Evolutionary conservation across 345 rosid genomes (phyloP).

Genomic region (Geranium brycei): DNA sequence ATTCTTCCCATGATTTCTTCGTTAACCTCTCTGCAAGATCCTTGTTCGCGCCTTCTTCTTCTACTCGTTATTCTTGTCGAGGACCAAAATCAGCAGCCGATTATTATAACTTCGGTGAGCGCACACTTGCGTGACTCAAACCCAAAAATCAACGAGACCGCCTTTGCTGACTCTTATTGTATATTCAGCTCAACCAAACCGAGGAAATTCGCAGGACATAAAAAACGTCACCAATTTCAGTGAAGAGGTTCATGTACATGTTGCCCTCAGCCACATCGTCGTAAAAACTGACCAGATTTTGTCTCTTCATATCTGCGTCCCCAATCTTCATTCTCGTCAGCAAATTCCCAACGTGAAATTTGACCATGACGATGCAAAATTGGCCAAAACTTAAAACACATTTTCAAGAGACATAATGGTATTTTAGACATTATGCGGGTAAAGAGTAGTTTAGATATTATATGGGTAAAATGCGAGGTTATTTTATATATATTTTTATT

Average conservation of each 20-base stretch:
- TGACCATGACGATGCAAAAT: no score
- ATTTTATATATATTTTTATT: no score
- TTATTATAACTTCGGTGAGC: slow-evolving; percentile 50
- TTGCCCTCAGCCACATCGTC: slow-evolving; percentile 53
- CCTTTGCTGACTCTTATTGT: slow-evolving; percentile 55
- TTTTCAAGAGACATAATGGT: no score
- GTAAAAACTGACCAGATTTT: slow-evolving; percentile 48
- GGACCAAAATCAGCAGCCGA: slow-evolving; percentile 55
- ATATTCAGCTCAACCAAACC: slow-evolving; percentile 36
- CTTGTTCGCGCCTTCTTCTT: slow-evolving; percentile 46
- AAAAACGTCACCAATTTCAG: slow-evolving; percentile 45
- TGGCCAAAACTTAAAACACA: no score
- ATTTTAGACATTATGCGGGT: no score
- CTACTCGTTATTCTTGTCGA: slow-evolving; percentile 41
- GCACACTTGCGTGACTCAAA: slow-evolving; percentile 37
- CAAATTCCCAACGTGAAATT: slow-evolving; percentile 65
- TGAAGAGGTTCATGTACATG: slow-evolving; percentile 38
- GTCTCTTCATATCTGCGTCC: slow-evolving; percentile 67
- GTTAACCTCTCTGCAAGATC: slow-evolving; percentile 61
- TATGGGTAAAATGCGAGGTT: no score
- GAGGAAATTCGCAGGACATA: slow-evolving; percentile 44
- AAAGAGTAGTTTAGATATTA: no score
- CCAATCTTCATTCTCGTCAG: slow-evolving; percentile 89
- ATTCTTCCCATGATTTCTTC: slow-evolving; percentile 74
- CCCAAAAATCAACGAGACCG: slow-evolving; percentile 42